phyloP scores from a whole-genome alignment of 2,329 filamentous ascomycete species.

The Fusarium sp. region DNA sequence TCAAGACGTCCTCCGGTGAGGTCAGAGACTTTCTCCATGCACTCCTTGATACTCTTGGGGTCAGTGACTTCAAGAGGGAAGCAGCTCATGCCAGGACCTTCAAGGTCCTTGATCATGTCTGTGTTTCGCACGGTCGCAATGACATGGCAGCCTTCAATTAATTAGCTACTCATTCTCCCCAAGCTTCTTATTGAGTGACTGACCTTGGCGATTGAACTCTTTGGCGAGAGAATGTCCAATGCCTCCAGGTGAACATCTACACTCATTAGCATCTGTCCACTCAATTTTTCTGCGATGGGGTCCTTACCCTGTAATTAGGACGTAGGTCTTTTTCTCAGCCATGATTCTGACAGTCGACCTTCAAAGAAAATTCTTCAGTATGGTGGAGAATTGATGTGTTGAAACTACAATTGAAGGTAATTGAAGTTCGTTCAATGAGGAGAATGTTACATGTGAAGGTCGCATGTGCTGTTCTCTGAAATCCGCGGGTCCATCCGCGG shows the following conservation, averaged over 20 bases:
- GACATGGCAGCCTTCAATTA: constrained; percentile 56
- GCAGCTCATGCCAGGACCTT: constrained; percentile 60
- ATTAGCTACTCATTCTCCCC: not conserved
- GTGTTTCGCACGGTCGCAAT: constrained; percentile 67
- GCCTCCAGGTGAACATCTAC: constrained; percentile 69
- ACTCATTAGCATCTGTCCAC: not conserved
- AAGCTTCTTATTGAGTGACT: accelerated
- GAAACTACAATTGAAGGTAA: not conserved
- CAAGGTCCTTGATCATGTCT: constrained; percentile 60
- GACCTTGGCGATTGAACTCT: constrained; percentile 66
- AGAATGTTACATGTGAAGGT: constrained; percentile 12
- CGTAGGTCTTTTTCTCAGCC: constrained; percentile 50
- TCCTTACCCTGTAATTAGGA: constrained; percentile 30
- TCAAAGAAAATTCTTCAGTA: not conserved
- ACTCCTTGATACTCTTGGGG: constrained; percentile 61
- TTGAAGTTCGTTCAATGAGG: not conserved
- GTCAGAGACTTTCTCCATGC: constrained; percentile 59
- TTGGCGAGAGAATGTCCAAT: constrained; percentile 67
- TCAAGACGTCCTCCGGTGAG: constrained; percentile 67
- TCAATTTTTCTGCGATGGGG: not conserved
- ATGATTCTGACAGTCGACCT: not conserved
- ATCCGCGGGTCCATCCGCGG: constrained; percentile 5
- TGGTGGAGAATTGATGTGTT: not conserved
- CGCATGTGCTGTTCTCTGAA: too few species aligned
- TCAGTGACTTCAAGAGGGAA: constrained; percentile 67